These are phyloP conservation scores for Alternaria metachromatica DNA, from an alignment of 2,329 filamentous ascomycete species.

Conservation along the genomic window DNA sequence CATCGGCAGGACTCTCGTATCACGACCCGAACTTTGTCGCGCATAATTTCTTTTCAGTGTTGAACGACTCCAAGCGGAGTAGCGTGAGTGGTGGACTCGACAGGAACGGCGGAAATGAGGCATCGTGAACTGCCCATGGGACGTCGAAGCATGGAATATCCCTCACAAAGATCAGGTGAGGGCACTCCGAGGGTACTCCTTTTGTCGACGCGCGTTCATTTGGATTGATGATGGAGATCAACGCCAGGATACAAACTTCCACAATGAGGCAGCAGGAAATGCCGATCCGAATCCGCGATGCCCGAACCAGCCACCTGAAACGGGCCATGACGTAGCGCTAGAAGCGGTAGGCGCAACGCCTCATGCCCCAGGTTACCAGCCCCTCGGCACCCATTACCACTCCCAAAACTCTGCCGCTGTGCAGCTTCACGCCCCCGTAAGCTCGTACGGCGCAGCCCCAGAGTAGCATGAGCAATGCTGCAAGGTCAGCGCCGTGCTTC, in stretches of 20 bases:
- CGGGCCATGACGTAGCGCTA: conserved; percentile 6
- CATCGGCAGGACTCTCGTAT: not conserved
- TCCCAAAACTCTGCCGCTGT: not conserved
- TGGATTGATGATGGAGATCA: not conserved
- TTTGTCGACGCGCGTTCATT: conserved; percentile 4
- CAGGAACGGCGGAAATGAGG: not conserved
- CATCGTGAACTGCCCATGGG: not conserved
- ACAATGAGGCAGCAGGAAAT: not conserved
- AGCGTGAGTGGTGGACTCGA: not conserved
- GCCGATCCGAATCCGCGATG: not conserved
- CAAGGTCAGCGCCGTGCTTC: not conserved
- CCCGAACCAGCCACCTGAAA: conserved; percentile 5
- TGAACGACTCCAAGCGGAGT: not conserved
- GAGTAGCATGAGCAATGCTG: not conserved
- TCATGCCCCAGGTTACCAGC: conserved; percentile 5
- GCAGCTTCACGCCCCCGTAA: not conserved
- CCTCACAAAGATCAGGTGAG: not conserved
- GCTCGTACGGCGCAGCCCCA: not conserved
- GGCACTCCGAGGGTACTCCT: not conserved
- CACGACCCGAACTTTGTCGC: not conserved
- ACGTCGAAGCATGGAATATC: not conserved
- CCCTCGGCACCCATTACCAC: not conserved
- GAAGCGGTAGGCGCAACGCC: conserved; percentile 7
- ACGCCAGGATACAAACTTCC: not conserved
- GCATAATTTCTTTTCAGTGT: not conserved